Percentiles rank a stretch among this genome's conserved stretches.
Conservation (phyloP, 805 yeast genomes). For the Metschnikowia kunwiensis region DNA sequence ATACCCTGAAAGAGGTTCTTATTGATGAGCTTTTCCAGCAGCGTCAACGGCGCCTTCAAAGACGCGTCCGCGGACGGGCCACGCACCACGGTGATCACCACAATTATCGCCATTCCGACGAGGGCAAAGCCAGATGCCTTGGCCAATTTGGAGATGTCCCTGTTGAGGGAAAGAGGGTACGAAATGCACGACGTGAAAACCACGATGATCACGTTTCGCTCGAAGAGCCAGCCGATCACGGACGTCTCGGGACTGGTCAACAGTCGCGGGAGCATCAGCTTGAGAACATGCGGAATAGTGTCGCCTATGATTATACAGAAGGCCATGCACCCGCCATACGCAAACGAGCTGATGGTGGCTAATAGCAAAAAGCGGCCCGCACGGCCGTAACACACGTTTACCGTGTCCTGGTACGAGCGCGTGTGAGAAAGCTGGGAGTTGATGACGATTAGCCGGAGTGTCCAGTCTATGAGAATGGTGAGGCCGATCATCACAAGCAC, state of each 20-base stretch:
- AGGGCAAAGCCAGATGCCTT: slow-evolving; percentile 85
- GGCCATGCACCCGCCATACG: slow-evolving; percentile 92
- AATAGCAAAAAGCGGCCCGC: slow-evolving; percentile 66
- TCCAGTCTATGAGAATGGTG: slow-evolving; percentile 83
- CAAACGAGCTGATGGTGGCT: slow-evolving; percentile 80
- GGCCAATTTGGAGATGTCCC: slow-evolving; percentile 81
- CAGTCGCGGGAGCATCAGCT: slow-evolving; percentile 55
- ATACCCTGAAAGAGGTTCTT: slow-evolving; percentile 79
- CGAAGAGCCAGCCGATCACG: slow-evolving; percentile 50
- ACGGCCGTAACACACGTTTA: slow-evolving; percentile 71
- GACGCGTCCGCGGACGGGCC: slow-evolving; percentile 60
- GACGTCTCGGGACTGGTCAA: slow-evolving; percentile 27
- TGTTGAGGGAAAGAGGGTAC: slow-evolving; percentile 75
- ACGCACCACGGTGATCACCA: slow-evolving; percentile 64
- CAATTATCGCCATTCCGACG: slow-evolving; percentile 78
- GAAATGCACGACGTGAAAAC: slow-evolving; percentile 70
- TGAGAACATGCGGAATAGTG: slow-evolving; percentile 85
- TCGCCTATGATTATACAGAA: slow-evolving; percentile 94
- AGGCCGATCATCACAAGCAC: slow-evolving; percentile 55
- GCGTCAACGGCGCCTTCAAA: slow-evolving; percentile 47
- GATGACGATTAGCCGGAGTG: slow-evolving; percentile 70
- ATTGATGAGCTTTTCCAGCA: slow-evolving; percentile 49
- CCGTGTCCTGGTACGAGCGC: slow-evolving; percentile 81
- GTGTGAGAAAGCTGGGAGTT: slow-evolving; percentile 78
- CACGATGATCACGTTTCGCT: slow-evolving; percentile 68